phyloP scores from a whole-genome alignment of 768 basidiomycete genomes.

The Roridomyces roridus region DNA sequence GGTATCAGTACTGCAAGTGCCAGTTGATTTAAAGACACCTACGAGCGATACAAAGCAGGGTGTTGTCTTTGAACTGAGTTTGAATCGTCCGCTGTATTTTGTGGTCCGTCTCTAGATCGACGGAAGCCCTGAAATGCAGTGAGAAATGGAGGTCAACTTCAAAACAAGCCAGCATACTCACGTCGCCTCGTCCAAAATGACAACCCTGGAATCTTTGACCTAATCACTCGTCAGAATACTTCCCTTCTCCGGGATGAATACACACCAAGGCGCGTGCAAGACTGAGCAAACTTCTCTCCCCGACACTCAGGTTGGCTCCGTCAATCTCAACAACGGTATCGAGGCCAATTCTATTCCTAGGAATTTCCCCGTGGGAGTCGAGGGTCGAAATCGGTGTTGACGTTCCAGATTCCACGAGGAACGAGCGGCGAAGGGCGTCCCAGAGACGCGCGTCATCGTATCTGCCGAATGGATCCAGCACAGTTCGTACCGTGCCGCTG shows the following conservation, averaged over 20 bases:
- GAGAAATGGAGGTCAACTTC: neutral
- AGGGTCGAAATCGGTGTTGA: conserved; percentile 61
- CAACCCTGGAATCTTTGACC: conserved; percentile 75
- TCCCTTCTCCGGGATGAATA: conserved; percentile 65
- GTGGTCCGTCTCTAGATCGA: conserved; percentile 80
- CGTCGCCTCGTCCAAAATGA: conserved; percentile 84
- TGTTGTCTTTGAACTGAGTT: conserved; percentile 72
- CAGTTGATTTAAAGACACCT: conserved; percentile 32
- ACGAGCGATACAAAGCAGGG: conserved; percentile 82
- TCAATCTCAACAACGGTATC: conserved; percentile 82
- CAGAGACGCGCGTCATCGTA: conserved; percentile 71
- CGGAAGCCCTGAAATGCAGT: conserved; percentile 53
- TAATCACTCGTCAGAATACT: conserved; percentile 75
- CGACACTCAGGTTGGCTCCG: conserved; percentile 75
- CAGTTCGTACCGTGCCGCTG: conserved; percentile 65
- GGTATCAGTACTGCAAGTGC: conserved; percentile 19
- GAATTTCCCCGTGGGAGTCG: conserved; percentile 58
- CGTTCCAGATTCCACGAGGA: conserved; percentile 37
- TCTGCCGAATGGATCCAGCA: conserved; percentile 62
- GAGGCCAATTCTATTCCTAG: conserved; percentile 57
- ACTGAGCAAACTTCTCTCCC: conserved; percentile 74
- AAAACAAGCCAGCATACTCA: conserved; percentile 23
- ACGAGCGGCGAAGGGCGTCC: conserved; percentile 75
- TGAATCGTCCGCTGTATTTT: conserved; percentile 86
- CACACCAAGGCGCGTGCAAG: conserved; percentile 78